Base-by-base conservation (phyloP, 371 early-diverging fungal species). In the Apophysomyces variabilis region DNA sequence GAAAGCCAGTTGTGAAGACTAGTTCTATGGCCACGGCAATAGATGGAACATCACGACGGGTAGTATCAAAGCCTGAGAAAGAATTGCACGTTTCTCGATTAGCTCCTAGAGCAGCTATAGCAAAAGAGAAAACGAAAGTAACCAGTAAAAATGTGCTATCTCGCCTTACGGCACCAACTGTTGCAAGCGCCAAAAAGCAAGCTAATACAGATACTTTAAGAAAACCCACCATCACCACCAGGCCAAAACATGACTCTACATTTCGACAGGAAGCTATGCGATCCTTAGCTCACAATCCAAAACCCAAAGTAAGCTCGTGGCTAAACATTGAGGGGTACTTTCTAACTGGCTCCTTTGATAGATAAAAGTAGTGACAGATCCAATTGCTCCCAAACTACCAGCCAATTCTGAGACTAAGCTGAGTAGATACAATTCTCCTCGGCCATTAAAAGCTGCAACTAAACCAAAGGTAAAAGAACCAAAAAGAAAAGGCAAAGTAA, bases 161-260 rank as follows among this genome's bases (percentile, higher is more conserved):
- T 16, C 54, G 54, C 54, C 54, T 50, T 50, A 50, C 54, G 5
- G 54, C 54, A 5, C 54, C 54, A 5, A 50, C 54, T 18, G 54
- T 50, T 9, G 54, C 54, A n/a, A 50, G 54, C 54, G 21, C 54
- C 7, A 50, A 50, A 21, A 50, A 50, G 21, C 16, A 26, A 9
- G 54, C 54, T 26, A 50, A 21, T 21, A 18, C 54, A 9, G 54
- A 50, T 50, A 21, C 21, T 5, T 21, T 9, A n/a, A 50, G 11
- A 21, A 50, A 16, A 7, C 21, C 54, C 21, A 11, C 11, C 9
- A 16, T 21, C 16, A 50, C 8, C 8, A 7, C 54, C 9, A 16
- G 54, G 9, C 9, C 21, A 5, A 11, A 7, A 8, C 21, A 50
- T 11, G 21, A 50, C 3, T 3, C 16, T 5, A 26, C 16, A 6